Evolutionary conservation across 768 basidiomycete species (phyloP).

Genomic region (Chalciporus piperatus): DNA sequence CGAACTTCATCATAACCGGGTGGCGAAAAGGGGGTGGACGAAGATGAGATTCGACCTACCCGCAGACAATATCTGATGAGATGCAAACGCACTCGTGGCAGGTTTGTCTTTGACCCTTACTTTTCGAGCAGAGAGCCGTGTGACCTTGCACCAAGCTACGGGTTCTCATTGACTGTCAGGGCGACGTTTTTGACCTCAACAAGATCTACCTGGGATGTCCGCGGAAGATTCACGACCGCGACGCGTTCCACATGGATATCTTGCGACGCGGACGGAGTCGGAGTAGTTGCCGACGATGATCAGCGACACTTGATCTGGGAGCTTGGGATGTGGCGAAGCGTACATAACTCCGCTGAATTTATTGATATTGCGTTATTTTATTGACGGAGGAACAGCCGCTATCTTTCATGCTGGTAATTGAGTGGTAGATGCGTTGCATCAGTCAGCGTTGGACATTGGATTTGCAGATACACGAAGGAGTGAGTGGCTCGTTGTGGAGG

Average conservation of each 20-base stretch:
- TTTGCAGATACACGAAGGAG: slow-evolving; percentile 1
- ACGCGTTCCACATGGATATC: slow-evolving; percentile 30
- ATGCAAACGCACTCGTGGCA: slow-evolving; percentile 1
- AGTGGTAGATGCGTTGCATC: not conserved
- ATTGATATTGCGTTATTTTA: slow-evolving; percentile 14
- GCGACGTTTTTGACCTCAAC: slow-evolving; percentile 21
- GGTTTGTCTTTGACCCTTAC: slow-evolving; percentile 16
- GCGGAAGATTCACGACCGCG: slow-evolving; percentile 31
- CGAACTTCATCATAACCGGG: slow-evolving; percentile 9
- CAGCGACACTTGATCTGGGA: slow-evolving; percentile 23
- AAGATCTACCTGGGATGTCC: slow-evolving; percentile 28
- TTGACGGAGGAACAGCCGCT: not conserved
- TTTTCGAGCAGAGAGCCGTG: slow-evolving; percentile 16
- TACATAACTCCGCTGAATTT: slow-evolving; percentile 17
- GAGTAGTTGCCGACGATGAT: slow-evolving; percentile 22
- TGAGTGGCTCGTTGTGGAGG: slow-evolving; percentile 12
- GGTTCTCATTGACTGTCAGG: slow-evolving; percentile 20
- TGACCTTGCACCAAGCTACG: not conserved
- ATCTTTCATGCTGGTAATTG: slow-evolving; percentile 4
- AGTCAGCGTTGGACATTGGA: not conserved
- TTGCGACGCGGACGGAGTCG: slow-evolving; percentile 31
- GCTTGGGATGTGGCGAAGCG: slow-evolving; percentile 18
- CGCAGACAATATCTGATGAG: slow-evolving; percentile 11
- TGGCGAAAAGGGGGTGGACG: slow-evolving; percentile 31
- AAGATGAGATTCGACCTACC: slow-evolving; percentile 16